These are phyloP conservation scores for Aegilops bicornis DNA, from an alignment of 176 grass and related monocot genomes.

Conservation along the genomic window DNA sequence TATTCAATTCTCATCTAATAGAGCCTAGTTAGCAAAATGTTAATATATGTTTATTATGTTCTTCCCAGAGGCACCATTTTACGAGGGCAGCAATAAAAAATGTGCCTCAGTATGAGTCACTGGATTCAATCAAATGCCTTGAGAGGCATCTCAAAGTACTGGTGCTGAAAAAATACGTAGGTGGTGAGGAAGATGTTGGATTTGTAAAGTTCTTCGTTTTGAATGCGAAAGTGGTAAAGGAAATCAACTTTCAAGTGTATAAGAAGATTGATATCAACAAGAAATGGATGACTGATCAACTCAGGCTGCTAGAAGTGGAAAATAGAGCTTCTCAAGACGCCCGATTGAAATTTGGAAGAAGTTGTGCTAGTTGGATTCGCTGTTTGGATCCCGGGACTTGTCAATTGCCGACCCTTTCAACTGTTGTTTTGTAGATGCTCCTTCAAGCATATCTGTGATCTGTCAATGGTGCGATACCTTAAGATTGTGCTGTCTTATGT, in stretches of 20 bases:
- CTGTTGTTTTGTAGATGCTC: neutral
- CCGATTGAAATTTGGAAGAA: neutral
- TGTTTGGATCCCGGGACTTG: neutral
- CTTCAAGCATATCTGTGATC: neutral
- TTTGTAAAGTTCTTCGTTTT: neutral
- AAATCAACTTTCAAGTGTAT: neutral
- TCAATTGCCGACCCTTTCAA: neutral
- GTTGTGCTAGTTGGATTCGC: neutral
- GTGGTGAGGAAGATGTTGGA: neutral
- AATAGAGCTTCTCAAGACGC: neutral
- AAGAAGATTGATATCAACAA: neutral
- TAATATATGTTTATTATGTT: neutral
- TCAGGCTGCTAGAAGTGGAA: neutral
- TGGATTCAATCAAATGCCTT: neutral
- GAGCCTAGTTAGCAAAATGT: neutral
- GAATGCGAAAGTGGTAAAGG: neutral
- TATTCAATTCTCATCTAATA: neutral
- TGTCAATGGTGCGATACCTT: neutral
- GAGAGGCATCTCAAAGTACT: neutral
- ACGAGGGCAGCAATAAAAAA: neutral
- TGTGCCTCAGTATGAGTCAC: neutral
- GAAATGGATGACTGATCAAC: neutral
- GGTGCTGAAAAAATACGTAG: neutral
- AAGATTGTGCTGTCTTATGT: neutral
- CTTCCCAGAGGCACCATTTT: neutral